phyloP scores from a whole-genome alignment of 2,329 filamentous ascomycete genomes.

The Hypoxylon sp. region DNA sequence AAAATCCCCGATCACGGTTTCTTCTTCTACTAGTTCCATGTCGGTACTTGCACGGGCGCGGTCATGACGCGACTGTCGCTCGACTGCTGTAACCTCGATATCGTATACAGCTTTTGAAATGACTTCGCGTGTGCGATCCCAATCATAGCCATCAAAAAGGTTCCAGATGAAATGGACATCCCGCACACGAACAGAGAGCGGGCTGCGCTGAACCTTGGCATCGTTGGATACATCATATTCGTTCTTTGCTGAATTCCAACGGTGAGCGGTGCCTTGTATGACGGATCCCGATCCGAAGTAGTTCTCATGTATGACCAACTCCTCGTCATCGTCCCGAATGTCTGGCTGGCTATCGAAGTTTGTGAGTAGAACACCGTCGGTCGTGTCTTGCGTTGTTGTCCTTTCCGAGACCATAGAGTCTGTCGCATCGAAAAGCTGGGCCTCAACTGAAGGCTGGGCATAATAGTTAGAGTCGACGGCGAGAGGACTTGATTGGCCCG shows the following conservation, averaged over 20 bases:
- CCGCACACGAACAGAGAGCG: conserved; percentile 81
- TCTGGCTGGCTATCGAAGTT: conserved; percentile 56
- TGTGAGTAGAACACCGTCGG: conserved; percentile 61
- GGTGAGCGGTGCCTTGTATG: conserved; percentile 75
- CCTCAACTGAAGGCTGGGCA: conserved; percentile 58
- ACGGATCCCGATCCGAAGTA: conserved; percentile 77
- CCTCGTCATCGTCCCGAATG: conserved; percentile 66
- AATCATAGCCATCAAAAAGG: conserved; percentile 97
- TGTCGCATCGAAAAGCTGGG: conserved; percentile 63
- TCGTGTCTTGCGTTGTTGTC: conserved; percentile 59
- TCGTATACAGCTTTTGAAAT: conserved; percentile 91
- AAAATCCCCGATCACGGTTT: conserved; percentile 91
- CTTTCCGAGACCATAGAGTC: conserved; percentile 57
- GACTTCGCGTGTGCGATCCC: conserved; percentile 86
- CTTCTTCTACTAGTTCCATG: conserved; percentile 82
- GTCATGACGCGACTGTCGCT: conserved; percentile 73
- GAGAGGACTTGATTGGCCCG: conserved; percentile 54
- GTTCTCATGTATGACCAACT: conserved; percentile 79
- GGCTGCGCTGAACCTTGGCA: conserved; percentile 72
- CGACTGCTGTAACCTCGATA: conserved; percentile 84
- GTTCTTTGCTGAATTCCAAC: conserved; percentile 84
- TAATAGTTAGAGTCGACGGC: conserved; percentile 63
- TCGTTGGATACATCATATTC: conserved; percentile 77
- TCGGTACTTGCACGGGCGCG: conserved; percentile 67
- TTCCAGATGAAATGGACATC: conserved; percentile 98